These are phyloP conservation scores for Leptodermis oblonga DNA, from an alignment of 257 asterid genomes.

Conservation along the genomic window DNA sequence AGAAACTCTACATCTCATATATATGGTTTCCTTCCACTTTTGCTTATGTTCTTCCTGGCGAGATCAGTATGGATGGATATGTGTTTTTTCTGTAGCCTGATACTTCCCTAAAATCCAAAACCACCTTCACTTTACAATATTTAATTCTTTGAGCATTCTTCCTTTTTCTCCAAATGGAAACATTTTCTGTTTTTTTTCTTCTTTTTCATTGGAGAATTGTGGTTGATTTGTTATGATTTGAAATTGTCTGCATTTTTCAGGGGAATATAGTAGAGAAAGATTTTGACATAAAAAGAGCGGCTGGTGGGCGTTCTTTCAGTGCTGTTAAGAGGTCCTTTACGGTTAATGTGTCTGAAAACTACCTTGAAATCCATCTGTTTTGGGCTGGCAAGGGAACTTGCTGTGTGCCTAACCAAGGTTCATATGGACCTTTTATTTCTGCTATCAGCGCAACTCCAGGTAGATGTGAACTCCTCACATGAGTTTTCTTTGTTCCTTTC, in stretches of 20 bases:
- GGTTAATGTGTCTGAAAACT: slow-evolving; percentile 52
- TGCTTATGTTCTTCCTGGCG: not conserved
- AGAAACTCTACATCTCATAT: not conserved
- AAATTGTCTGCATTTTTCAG: slow-evolving; percentile 34
- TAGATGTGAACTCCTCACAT: slow-evolving; percentile 15
- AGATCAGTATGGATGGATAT: no score
- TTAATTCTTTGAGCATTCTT: not conserved
- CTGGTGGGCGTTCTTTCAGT: slow-evolving; percentile 38
- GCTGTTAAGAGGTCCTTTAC: slow-evolving; percentile 40
- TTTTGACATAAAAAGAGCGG: slow-evolving; percentile 61
- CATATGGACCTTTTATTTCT: slow-evolving; percentile 71
- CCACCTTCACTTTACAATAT: no score
- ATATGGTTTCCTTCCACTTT: not conserved
- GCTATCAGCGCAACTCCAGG: slow-evolving; percentile 79
- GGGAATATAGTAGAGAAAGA: slow-evolving; percentile 47
- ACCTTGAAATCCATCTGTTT: slow-evolving; percentile 76
- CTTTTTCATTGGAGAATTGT: not conserved
- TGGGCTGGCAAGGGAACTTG: slow-evolving; percentile 97
- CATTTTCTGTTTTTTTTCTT: no score
- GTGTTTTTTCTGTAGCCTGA: no score
- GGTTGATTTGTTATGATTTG: no score
- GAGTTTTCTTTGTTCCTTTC: not conserved
- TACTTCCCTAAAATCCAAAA: no score
- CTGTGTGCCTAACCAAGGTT: slow-evolving; percentile 64
- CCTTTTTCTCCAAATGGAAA: no score